These are phyloP conservation scores for Nigrospora oryzae DNA, from an alignment of 2,329 filamentous ascomycete genomes.

Conservation along the genomic window DNA sequence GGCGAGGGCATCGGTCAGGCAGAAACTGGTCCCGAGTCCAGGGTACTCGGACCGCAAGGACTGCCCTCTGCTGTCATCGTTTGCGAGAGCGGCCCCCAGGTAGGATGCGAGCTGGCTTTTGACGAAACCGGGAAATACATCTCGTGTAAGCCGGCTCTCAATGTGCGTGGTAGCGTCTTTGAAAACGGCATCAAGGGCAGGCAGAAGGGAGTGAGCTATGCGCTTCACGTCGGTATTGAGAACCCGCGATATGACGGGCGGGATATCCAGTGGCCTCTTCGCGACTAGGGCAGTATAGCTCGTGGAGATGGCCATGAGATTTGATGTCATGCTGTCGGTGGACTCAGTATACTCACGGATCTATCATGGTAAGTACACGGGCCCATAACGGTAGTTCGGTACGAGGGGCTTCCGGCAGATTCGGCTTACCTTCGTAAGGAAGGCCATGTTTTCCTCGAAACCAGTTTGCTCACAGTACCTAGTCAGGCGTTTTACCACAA, in stretches of 20 bases:
- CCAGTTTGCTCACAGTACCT: conserved; percentile 39
- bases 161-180: conserved; percentile 31
- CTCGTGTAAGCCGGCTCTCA: conserved; percentile 31
- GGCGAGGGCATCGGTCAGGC: conserved; percentile 41
- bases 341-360: conserved; percentile 35
- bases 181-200: conserved; percentile 35
- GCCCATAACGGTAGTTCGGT: too few relatives aligned
- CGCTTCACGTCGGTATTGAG: conserved; percentile 38
- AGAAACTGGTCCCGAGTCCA: conserved; percentile 51
- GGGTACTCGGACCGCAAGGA: conserved; percentile 30
- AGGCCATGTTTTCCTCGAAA: conserved; percentile 41
- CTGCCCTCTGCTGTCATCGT: conserved; percentile 10
- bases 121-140: conserved; percentile 44
- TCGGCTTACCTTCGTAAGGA: conserved; percentile 35
- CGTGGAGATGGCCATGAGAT: conserved; percentile 34
- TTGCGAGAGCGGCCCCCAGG: conserved; percentile 28
- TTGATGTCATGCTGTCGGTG: conserved; percentile 32
- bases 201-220: conserved; percentile 32
- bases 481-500: conserved; percentile 35
- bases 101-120: conserved; percentile 39
- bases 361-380: conserved; percentile 7
- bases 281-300: conserved; percentile 26
- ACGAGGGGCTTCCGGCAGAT: too few relatives aligned
- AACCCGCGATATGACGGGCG: conserved; percentile 26
- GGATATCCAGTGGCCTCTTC: conserved; percentile 31